Conservation (phyloP, 192 early-diverging fungal genomes). For the Umbelopsis sp. region DNA sequence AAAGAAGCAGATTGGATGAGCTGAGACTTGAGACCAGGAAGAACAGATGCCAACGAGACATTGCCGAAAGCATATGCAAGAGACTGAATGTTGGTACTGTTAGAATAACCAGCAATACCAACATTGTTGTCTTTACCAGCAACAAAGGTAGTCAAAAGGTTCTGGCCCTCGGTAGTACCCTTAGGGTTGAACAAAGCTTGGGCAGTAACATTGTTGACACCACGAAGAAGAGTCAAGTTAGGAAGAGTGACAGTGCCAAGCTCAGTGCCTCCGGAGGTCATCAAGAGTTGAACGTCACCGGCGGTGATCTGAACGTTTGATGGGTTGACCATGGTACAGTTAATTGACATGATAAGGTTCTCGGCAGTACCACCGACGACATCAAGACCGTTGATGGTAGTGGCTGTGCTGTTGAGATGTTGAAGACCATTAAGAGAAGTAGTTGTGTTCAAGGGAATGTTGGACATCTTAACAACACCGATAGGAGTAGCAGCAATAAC, state of each 20-base stretch:
- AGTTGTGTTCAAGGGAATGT: slow-evolving; percentile 55
- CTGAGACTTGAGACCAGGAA: slow-evolving; percentile 52
- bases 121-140: slow-evolving; percentile 46
- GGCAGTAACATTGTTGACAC: slow-evolving; percentile 41
- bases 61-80: slow-evolving; percentile 48
- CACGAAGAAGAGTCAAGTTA: slow-evolving; percentile 46
- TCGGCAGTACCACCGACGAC: slow-evolving; percentile 54
- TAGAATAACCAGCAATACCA: slow-evolving; percentile 41
- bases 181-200: slow-evolving; percentile 50
- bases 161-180: slow-evolving; percentile 42
- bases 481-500: slow-evolving; percentile 57
- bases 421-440: slow-evolving; percentile 58
- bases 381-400: slow-evolving; percentile 52
- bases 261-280: slow-evolving; percentile 44
- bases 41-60: slow-evolving; percentile 45
- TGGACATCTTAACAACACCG: slow-evolving; percentile 53
- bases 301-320: slow-evolving; percentile 48
- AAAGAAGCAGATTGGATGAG: slow-evolving; percentile 47
- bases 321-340: slow-evolving; percentile 47
- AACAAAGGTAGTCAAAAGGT: slow-evolving; percentile 54
- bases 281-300: slow-evolving; percentile 52
- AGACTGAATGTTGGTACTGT: slow-evolving; percentile 48
- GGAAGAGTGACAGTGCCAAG: slow-evolving; percentile 54
- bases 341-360: slow-evolving; percentile 42
- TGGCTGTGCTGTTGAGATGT: slow-evolving; percentile 54